Conservation (phyloP, 2,329 filamentous ascomycete species). For the Aspergillus bombycis region DNA sequence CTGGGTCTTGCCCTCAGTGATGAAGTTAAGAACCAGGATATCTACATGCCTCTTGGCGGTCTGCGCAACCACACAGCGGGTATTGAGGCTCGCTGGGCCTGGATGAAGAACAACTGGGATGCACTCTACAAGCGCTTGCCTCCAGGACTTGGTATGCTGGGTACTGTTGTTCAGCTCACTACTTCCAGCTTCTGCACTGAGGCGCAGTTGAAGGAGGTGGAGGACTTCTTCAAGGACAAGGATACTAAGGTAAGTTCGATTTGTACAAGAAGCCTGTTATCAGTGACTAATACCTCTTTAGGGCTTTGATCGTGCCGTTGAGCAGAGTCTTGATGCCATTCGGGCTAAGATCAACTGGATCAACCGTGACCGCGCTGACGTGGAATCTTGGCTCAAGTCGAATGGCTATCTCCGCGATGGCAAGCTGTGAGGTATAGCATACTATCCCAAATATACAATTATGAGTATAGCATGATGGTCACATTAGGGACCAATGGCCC, state of each 20-base stretch:
- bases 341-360: constrained; percentile 84
- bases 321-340: constrained; percentile 86
- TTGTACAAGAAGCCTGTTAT: not conserved
- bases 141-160: constrained; percentile 83
- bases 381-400: constrained; percentile 71
- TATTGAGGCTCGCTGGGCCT: constrained; percentile 77
- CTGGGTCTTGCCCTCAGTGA: constrained; percentile 73
- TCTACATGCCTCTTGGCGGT: constrained; percentile 83
- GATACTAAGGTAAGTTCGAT: constrained; percentile 68
- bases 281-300: constrained; percentile 29
- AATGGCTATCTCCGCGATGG: constrained; percentile 59
- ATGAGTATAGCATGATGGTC: not conserved
- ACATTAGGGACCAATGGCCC: not conserved
- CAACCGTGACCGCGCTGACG: constrained; percentile 73
- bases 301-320: constrained; percentile 82
- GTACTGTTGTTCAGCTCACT: constrained; percentile 79
- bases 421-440: constrained; percentile 32
- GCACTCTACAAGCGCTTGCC: constrained; percentile 77
- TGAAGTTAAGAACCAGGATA: constrained; percentile 90
- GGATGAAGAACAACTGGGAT: constrained; percentile 90
- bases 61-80: constrained; percentile 77
- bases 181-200: constrained; percentile 78
- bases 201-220: constrained; percentile 74
- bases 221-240: constrained; percentile 79
- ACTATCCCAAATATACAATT: no score